Evolutionary conservation across 768 basidiomycete species (phyloP), one percentile per base, ranked within the genome.

Genomic region (Dacryopinax primogenitus): DNA sequence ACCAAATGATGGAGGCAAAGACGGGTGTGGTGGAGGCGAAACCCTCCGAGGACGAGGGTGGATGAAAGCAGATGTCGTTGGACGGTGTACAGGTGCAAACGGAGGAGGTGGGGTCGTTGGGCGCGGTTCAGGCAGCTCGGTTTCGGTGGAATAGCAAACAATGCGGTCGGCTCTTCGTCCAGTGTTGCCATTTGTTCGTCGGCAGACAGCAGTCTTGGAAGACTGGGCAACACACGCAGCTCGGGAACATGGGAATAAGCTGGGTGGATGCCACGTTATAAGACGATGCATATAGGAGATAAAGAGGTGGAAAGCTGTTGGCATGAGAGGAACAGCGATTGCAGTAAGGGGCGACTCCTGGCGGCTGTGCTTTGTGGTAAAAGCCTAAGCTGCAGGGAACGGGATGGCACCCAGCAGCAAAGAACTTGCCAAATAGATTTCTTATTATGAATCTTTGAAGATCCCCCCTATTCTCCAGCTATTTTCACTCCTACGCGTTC

Each of bases 1-100:
- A 23, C 90, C 90, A 74, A 92, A 64, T 21, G 33, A 36, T 3
- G 63, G 35, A 3, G 63, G 63, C 23, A 64, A 39, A 23, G 62
- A 62, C 32, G 51, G 51, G 32, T 58, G 51, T 58, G 9, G 9
- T 28, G 4, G 51, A 30, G 51, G 13, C 15, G 51, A 30, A 91
- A 0, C 64, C 32, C 65, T 33, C 28, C 58, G 58, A 15, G 62
- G 65, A 12, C 61, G 51, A 3, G 62, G 51, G 21, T 58, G 39
- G 34, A 16, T 65, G 26, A 35, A 45, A 15, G 41, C 34, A 58
- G 26, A 32, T 18, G 41, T 16, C 32, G 64, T 30, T 21, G 16
- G 15, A 34, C 41, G 65, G 21, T 39, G 58, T 16, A 15, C 16
- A 16, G 61, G 33, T n/a, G 64, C 36, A 11, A 28, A 61, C 21